Base-by-base conservation (phyloP, 257 asterid species). In the Petunia axillaris region DNA sequence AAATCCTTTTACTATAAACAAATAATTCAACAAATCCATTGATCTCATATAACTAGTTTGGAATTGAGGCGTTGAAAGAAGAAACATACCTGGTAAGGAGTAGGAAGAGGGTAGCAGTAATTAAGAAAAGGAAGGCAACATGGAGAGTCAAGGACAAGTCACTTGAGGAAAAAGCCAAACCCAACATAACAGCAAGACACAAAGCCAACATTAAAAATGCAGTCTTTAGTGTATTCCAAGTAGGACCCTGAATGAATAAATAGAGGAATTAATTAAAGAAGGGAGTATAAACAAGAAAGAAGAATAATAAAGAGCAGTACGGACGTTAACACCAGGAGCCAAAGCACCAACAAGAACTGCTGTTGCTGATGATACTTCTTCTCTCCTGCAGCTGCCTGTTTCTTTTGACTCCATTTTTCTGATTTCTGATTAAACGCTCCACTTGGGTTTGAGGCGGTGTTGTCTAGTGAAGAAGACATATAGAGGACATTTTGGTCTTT, bases 301-400 rank as follows among this genome's bases (percentile, higher is more conserved):
- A 63, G 14, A 25, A 46, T 57, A 11, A 73, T 1, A 41, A 40
- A 59, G 68, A 55, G 43, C 46, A 25, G 75, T 75, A 87, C 90
- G 14, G 76, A 92, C 97, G 89, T 92, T 92, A 86, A 94, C 97
- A 8, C 97, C 98, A 67, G 97, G 97, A 55, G 98, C 95, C 81
- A 94, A 73, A 85, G 98, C 97, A 78, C 98, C 98, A 39, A 89
- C 84, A 59, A 94, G 58, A 10, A 94, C 92, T 43, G 98, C 97
- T 84, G 90, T 76, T 10, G 93, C 91, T 11, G 97, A 84, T 36
- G 97, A 91, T 59, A 77, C 11, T 60, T 83, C 85, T 35, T 82
- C 89, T 52, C 81, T 77, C 3, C 67, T 81, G 52, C 91, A 79
- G n/a, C 77, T 52, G 38, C 78, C 83, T 15, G 81, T 67, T 63